phyloP scores from a whole-genome alignment of 140 eudicot genomes.

The Cichorium intybus region DNA sequence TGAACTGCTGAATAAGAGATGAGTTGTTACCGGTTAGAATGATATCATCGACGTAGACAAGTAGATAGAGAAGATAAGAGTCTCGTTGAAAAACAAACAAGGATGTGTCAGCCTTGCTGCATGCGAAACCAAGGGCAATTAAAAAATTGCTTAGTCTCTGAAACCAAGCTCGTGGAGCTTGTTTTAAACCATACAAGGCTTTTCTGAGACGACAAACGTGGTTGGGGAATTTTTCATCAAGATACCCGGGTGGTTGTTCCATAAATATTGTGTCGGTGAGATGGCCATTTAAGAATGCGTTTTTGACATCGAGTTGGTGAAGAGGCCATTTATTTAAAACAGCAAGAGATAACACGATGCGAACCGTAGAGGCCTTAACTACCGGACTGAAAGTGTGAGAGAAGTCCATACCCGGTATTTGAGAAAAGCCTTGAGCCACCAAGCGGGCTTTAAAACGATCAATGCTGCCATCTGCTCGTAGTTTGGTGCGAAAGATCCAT shows the following conservation, averaged over 20 bases:
- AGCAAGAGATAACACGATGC: neutral
- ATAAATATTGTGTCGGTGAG: neutral
- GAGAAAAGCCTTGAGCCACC: neutral
- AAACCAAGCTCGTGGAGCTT: slow-evolving; percentile 16
- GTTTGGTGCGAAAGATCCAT: neutral
- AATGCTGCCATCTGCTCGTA: neutral
- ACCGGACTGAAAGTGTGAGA: neutral
- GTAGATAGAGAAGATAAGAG: neutral
- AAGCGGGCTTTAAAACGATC: neutral
- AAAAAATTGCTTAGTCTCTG: neutral
- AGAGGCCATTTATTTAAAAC: neutral
- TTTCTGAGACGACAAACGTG: no score
- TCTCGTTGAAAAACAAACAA: neutral
- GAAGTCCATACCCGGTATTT: neutral
- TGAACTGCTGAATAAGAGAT: neutral
- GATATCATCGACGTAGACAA: neutral
- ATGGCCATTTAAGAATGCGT: slow-evolving; percentile 6
- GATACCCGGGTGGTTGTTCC: neutral
- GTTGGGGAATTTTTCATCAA: neutral
- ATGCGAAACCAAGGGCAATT: neutral
- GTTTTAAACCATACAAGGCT: slow-evolving; percentile 1
- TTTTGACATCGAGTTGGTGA: slow-evolving; percentile 1
- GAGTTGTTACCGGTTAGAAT: no score
- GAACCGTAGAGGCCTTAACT: neutral
- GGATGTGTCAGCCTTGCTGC: neutral